Conservation (phyloP, 1,139 yeast genomes). For the Taphrina populina region DNA sequence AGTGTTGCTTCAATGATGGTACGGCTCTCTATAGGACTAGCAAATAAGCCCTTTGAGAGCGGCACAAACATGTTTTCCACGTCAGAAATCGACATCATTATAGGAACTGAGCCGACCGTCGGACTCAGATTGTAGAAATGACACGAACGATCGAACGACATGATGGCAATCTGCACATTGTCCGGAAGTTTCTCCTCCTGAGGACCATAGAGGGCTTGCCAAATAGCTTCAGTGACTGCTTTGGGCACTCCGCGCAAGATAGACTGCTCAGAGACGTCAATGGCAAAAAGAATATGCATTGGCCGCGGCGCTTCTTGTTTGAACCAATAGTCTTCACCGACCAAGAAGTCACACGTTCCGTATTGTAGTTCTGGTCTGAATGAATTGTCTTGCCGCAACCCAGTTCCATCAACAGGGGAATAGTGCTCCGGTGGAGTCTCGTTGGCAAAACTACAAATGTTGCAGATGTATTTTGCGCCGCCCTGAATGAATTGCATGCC, state of each 20-base stretch:
- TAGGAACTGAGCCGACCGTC: constrained; percentile 54
- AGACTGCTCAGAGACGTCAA: constrained; percentile 71
- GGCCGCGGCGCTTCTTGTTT: constrained; percentile 47
- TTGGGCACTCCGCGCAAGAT: constrained; percentile 63
- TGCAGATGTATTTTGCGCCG: constrained; percentile 71
- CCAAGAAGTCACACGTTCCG: constrained; percentile 84
- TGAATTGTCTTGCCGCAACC: constrained; percentile 62
- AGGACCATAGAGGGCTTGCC: constrained; percentile 54
- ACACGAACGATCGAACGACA: constrained; percentile 71
- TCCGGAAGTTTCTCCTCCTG: constrained; percentile 46
- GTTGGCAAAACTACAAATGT: constrained; percentile 80
- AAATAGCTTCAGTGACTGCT: constrained; percentile 70
- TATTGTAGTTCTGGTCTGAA: constrained; percentile 71
- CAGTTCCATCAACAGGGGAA: constrained; percentile 61
- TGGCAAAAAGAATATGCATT: constrained; percentile 70
- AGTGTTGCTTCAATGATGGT: constrained; percentile 67
- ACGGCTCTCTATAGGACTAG: constrained; percentile 67
- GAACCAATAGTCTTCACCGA: constrained; percentile 69
- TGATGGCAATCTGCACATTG: constrained; percentile 61
- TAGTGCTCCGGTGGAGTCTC: constrained; percentile 60
- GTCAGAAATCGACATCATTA: constrained; percentile 68
- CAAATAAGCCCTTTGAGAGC: constrained; percentile 70
- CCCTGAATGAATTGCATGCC: constrained; percentile 65
- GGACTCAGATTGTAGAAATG: constrained; percentile 69
- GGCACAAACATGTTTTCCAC: constrained; percentile 82